A percentile compares a stretch with the other conserved stretches of the same genome.
Conservation (phyloP, 2,329 filamentous ascomycete species). For the Rhynchosporium agropyri region DNA sequence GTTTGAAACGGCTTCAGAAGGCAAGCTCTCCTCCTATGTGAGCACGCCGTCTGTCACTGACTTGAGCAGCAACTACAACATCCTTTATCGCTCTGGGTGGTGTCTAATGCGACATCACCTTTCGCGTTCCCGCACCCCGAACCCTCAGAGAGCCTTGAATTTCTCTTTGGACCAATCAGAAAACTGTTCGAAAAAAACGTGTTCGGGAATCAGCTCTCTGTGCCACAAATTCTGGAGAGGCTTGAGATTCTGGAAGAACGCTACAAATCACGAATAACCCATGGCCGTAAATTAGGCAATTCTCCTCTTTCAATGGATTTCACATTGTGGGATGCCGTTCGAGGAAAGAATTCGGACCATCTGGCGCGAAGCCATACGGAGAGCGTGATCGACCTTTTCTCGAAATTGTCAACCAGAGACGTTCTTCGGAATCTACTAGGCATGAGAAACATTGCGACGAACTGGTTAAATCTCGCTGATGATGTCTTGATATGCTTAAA, state of each 20-base stretch:
- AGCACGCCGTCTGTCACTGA: constrained; percentile 4
- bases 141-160: background rate
- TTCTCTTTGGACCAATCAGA: background rate
- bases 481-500: background rate
- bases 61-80: constrained; percentile 1
- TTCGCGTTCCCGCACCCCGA: background rate
- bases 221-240: background rate
- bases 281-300: background rate
- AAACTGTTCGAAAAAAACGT: no score
- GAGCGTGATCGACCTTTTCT: background rate
- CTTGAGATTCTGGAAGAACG: background rate
- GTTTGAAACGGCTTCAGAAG: background rate
- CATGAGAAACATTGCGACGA: background rate
- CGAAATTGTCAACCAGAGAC: background rate
- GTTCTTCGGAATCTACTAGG: background rate
- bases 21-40: background rate
- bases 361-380: background rate
- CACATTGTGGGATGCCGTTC: background rate
- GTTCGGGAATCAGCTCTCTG: background rate
- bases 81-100: background rate
- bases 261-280: background rate
- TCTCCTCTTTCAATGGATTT: background rate
- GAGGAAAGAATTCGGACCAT: background rate
- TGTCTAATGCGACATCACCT: background rate
- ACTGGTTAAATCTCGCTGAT: background rate